Percentiles rank a stretch among this genome's conserved stretches.
Conservation (phyloP, 441 rosid species). For the Euphorbia celastroides region DNA sequence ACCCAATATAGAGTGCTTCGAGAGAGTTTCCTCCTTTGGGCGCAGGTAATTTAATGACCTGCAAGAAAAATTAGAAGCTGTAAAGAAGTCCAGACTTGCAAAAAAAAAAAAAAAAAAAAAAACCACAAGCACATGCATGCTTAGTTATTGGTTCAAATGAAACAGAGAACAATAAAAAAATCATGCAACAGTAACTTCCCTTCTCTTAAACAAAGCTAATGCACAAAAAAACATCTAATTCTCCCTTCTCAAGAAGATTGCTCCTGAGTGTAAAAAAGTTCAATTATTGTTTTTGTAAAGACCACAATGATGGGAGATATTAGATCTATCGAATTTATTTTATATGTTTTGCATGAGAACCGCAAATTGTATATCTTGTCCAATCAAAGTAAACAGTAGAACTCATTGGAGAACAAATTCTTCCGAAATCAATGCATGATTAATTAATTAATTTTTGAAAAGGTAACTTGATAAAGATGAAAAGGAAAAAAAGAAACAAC, state of each 20-base stretch:
- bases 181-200: not conserved
- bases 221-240: constrained; percentile 3
- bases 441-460: not conserved
- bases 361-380: not conserved
- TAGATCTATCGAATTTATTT: not conserved
- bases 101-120: constrained; percentile 11
- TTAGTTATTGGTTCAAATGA: not conserved
- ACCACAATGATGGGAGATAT: not conserved
- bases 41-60: constrained; percentile 58
- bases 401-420: not conserved
- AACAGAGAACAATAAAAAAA: not conserved
- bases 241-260: not conserved
- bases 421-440: not conserved
- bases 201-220: not conserved
- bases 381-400: not conserved
- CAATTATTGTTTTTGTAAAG: not conserved
- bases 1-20: constrained; percentile 89
- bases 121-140: not conserved
- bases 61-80: constrained; percentile 24
- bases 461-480: not conserved
- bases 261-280: constrained; percentile 1
- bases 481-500: not conserved
- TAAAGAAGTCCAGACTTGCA: constrained; percentile 2
- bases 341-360: too few species aligned
- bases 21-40: constrained; percentile 83